phyloP scores from a whole-genome alignment of 805 yeast species.

The Ogataea allantospora region DNA sequence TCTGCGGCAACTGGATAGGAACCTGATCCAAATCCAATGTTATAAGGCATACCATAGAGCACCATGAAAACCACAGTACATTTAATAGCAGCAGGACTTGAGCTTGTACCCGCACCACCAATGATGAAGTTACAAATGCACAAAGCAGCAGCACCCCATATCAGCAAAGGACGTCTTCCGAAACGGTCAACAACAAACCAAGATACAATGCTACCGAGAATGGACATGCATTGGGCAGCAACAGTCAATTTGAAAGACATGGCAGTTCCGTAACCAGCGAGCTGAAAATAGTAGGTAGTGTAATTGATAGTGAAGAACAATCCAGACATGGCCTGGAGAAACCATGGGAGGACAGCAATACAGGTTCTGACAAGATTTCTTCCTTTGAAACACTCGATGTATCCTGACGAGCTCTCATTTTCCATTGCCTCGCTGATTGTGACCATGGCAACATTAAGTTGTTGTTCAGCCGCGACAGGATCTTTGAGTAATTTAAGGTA shows the following conservation, averaged over 20 bases:
- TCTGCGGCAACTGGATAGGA: slow-evolving; percentile 21
- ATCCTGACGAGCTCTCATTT: slow-evolving; percentile 12
- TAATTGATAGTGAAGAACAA: slow-evolving; percentile 45
- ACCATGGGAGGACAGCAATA: slow-evolving; percentile 37
- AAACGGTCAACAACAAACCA: slow-evolving; percentile 42
- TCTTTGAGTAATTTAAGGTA: slow-evolving; percentile 28
- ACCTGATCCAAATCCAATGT: slow-evolving; percentile 29
- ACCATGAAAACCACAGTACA: slow-evolving; percentile 30
- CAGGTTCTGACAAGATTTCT: slow-evolving; percentile 47
- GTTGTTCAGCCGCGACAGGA: slow-evolving; percentile 33
- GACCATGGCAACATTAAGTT: slow-evolving; percentile 33
- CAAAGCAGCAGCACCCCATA: slow-evolving; percentile 29
- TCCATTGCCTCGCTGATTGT: slow-evolving; percentile 16
- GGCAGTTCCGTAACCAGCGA: slow-evolving; percentile 45
- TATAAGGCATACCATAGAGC: slow-evolving; percentile 1
- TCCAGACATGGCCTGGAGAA: slow-evolving; percentile 47
- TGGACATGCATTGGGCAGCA: slow-evolving; percentile 36
- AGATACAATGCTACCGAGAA: slow-evolving; percentile 33
- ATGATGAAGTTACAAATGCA: slow-evolving; percentile 26
- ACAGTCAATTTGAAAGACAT: slow-evolving; percentile 36
- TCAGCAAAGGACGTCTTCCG: slow-evolving; percentile 39
- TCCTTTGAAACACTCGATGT: slow-evolving; percentile 44
- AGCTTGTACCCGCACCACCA: slow-evolving; percentile 29
- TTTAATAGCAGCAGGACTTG: slow-evolving; percentile 27
- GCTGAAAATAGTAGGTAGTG: slow-evolving; percentile 47